Base-by-base conservation (phyloP, 2,329 filamentous ascomycete genomes). In the Sordariomycetes sp. region DNA sequence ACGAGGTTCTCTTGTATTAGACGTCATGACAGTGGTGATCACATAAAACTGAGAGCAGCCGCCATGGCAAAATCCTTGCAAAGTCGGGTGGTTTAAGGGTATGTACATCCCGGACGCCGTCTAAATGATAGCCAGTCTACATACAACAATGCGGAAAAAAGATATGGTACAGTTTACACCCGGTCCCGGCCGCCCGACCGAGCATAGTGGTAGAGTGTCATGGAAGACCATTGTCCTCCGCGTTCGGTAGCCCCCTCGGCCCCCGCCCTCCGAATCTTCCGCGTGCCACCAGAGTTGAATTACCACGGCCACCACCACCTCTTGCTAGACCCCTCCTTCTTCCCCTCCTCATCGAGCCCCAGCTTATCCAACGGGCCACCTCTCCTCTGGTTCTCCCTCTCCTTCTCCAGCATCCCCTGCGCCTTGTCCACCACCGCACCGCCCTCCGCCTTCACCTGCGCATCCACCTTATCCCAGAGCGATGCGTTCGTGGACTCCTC, bases 281-380 rank as follows among this genome's bases (percentile, higher is more conserved):
- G 24, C 13, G 45, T 36, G 7, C 25, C 54, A 15, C 42, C 13
- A 48, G 42, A 50, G 45, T 12, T 6, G 20, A 39, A 54, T 65
- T 61, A 71, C 68, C 68, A 72, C 7, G 66, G 68, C 72, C 68
- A 65, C 72, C 76, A 76, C 24, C 76, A 76, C 24, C 75, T 70
- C 69, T 76, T 79, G 71, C 76, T 78, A 53, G 67, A 64, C 1
- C 65, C 22, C 50, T 52, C 55, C 36, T 65, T 58, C 60, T 62
- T 64, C 22, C 59, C 60, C 59, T 57, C 63, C 24, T 63, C 63
- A 35, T 73, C 69, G 34, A 75, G 64, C 0, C 76, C 78, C 2
- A 80, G 59, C 58, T 74, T 73, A 62, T 81, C 78, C 52, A 81
- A 65, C 54, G 72, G 72, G 1, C 78, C 79, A 22, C 78, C 78